Evolutionary conservation across 2,329 filamentous ascomycete species (phyloP).

Genomic region (Colletotrichum sansevieriae): DNA sequence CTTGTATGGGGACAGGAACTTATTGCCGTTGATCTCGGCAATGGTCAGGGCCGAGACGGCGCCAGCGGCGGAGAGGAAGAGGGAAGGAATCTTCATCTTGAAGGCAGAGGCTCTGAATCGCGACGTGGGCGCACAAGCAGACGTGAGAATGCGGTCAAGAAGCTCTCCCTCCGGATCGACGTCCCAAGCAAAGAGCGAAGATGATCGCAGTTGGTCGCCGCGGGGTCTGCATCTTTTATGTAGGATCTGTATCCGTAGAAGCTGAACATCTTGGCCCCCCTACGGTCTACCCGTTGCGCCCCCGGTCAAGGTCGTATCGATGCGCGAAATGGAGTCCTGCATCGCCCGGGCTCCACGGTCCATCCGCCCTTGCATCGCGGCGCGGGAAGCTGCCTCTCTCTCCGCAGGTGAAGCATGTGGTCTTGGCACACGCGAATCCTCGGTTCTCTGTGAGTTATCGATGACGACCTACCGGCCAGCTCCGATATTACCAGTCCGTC

Average conservation of each 20-base stretch:
- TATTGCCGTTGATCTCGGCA: conserved; percentile 75
- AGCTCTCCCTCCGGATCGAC: conserved; percentile 26
- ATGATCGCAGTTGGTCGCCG: conserved; percentile 1
- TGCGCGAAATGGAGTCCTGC: conserved; percentile 13
- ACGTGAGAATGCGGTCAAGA: conserved; percentile 19
- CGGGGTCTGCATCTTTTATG: conserved; percentile 18
- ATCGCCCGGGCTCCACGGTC: conserved; percentile 23
- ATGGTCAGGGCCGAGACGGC: conserved; percentile 61
- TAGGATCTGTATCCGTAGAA: conserved; percentile 2
- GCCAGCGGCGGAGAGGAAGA: conserved; percentile 48
- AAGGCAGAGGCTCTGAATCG: neutral
- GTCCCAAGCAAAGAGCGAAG: conserved; percentile 29
- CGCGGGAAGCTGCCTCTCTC: conserved; percentile 15
- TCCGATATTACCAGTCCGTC: conserved; percentile 25
- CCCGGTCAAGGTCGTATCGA: conserved; percentile 14
- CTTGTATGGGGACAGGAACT: conserved; percentile 71
- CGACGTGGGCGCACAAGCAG: conserved; percentile 3
- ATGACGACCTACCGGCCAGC: conserved; percentile 32
- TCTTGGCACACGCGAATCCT: neutral
- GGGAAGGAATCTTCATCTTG: conserved; percentile 50
- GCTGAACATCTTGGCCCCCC: conserved; percentile 23
- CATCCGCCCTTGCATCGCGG: conserved; percentile 38
- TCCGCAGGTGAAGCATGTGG: conserved; percentile 24
- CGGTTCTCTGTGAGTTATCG: conserved; percentile 13
- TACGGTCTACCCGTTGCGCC: neutral